A percentile compares a stretch with the other conserved stretches of the same genome.
Conservation (phyloP, 192 early-diverging fungal species). For the Backusella psychrophila region DNA sequence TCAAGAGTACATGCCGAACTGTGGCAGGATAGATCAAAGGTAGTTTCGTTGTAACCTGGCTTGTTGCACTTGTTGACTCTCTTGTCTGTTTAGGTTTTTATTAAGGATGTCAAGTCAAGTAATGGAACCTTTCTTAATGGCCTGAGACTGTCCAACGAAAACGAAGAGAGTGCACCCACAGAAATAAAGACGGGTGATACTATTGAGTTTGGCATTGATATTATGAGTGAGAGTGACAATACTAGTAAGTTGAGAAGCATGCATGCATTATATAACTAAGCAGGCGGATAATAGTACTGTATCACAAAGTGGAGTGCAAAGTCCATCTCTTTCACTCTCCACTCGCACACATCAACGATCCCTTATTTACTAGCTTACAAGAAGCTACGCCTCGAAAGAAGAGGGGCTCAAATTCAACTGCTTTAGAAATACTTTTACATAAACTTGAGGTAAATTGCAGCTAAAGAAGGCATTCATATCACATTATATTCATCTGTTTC, state of each 20-base stretch:
- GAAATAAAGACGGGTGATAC: slow-evolving; percentile 59
- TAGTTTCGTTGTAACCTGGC: slow-evolving; percentile 18
- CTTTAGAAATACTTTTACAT: neutral
- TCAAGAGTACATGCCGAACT: slow-evolving; percentile 75
- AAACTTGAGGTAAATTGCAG: neutral
- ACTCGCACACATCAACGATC: slow-evolving; percentile 6
- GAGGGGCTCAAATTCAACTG: neutral
- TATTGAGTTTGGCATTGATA: slow-evolving; percentile 81
- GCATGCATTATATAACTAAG: neutral
- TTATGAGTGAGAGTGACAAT: slow-evolving; percentile 63
- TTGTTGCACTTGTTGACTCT: neutral
- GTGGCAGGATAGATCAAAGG: slow-evolving; percentile 58
- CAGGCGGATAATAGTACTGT: slow-evolving; percentile 16
- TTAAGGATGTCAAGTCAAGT: slow-evolving; percentile 71
- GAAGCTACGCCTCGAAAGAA: neutral
- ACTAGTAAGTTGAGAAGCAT: slow-evolving; percentile 35
- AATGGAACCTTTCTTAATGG: slow-evolving; percentile 85
- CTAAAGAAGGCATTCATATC: neutral
- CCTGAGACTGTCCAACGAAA: slow-evolving; percentile 63
- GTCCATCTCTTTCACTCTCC: slow-evolving; percentile 7
- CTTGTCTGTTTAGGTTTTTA: slow-evolving; percentile 46
- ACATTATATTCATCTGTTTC: too few relatives aligned
- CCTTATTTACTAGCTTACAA: slow-evolving; percentile 5
- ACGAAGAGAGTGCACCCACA: slow-evolving; percentile 50
- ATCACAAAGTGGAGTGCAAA: slow-evolving; percentile 32